Evolutionary conservation across 2,329 filamentous ascomycete genomes (phyloP), one percentile per base, ranked within the genome.

Genomic region (Clarireedia homoeocarpa): DNA sequence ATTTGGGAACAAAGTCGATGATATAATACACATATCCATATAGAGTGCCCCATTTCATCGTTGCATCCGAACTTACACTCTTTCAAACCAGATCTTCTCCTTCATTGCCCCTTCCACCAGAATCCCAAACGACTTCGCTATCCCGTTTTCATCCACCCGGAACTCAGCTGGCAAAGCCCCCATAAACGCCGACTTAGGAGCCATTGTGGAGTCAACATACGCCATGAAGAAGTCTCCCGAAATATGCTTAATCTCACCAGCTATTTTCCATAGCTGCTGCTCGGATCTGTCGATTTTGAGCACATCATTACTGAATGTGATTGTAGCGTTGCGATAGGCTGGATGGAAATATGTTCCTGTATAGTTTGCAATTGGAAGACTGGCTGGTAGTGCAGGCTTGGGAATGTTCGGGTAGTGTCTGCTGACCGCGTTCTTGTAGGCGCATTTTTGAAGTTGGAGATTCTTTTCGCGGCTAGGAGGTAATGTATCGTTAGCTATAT

Each of bases 301-400:
- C n/a, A 27, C 24, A 15, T 23, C 15, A 5, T 49, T 48, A 23
- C 56, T 48, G n/a, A 55, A 20, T 24, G 38, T 14, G 45, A 69
- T 26, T 6, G 62, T 68, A 5, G 67, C 26, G 51, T 65, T 64
- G 27, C 58, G 63, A 64, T 77, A 78, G 3, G 70, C 75, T 1
- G 71, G 69, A 53, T 78, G 70, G 58, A 65, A 71, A 60, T 78
- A 80, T 1, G 68, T 73, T 3, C 77, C 77, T 1, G 64, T 61
- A 58, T 73, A 72, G 38, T 63, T 62, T 15, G 62, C 57, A 3
- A 77, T 61, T 0, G 72, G 69, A 15, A 74, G 65, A 6, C 65
- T 56, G 0, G 66, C 67, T 3, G 72, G 71, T 30, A 73, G 48
- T 0, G 70, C 65, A 15, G 70, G 69, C 2, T 66, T 40, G 1